These are phyloP conservation scores for Ceratocystis destructans DNA, from an alignment of 2,329 filamentous ascomycete genomes.

Conservation along the genomic window DNA sequence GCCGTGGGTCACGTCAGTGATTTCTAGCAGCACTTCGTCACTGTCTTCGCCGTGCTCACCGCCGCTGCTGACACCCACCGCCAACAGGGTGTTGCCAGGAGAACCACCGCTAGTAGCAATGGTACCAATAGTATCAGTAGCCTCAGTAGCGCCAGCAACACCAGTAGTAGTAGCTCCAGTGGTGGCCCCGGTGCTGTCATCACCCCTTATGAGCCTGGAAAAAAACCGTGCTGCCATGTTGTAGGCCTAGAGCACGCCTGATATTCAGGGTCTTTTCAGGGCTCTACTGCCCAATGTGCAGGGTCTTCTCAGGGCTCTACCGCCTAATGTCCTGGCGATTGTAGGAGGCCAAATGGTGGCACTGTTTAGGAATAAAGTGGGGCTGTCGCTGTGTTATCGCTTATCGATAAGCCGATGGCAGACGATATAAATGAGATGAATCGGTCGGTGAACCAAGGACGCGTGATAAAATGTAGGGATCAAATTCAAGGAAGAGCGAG, in stretches of 20 bases:
- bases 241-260: not conserved
- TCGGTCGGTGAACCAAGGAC: not conserved
- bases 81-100: not conserved
- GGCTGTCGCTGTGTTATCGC: not conserved
- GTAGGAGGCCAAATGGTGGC: not conserved
- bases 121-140: not conserved
- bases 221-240: conserved; percentile 16
- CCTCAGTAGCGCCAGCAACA: too few relatives aligned
- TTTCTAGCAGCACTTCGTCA: conserved; percentile 5
- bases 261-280: not conserved
- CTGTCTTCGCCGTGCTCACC: not conserved
- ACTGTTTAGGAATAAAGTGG: not conserved
- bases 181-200: not conserved
- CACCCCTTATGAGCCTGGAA: conserved; percentile 14
- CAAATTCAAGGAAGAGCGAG: not conserved
- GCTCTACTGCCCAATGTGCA: not conserved
- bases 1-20: conserved; percentile 10
- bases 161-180: not conserved
- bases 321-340: not conserved
- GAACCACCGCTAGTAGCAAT: not conserved
- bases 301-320: not conserved
- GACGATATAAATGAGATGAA: not conserved
- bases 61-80: not conserved
- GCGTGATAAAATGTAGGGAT: not conserved
- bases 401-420: not conserved